These are phyloP conservation scores for Lenzites betulinus DNA, from an alignment of 768 basidiomycete genomes.

Conservation along the genomic window DNA sequence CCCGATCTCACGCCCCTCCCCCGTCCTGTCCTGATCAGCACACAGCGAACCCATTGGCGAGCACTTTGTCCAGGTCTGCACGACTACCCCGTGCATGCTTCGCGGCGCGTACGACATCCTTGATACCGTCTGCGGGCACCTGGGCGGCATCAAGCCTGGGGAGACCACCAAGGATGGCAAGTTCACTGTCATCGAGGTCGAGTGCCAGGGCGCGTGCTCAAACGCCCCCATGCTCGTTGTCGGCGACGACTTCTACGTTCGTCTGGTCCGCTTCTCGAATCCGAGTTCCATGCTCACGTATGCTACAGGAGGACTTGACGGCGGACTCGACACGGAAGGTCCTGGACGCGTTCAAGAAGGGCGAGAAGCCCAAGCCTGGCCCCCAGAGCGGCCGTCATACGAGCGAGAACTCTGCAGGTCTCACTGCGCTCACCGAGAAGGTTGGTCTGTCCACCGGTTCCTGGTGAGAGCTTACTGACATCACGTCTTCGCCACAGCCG, in stretches of 20 bases:
- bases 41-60: conserved; percentile 88
- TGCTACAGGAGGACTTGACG: conserved; percentile 80
- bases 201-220: conserved; percentile 97
- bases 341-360: conserved; percentile 77
- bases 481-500: conserved; percentile 55
- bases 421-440: conserved; percentile 78
- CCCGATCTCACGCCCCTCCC: background rate
- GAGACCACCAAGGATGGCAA: conserved; percentile 95
- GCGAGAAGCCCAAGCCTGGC: conserved; percentile 89
- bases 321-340: conserved; percentile 74
- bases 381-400: conserved; percentile 87
- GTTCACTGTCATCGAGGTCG: conserved; percentile 97
- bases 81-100: conserved; percentile 98
- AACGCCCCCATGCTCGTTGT: conserved; percentile 98
- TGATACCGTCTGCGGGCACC: conserved; percentile 77
- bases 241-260: conserved; percentile 94
- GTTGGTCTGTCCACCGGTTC: conserved; percentile 39
- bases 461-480: conserved; percentile 6
- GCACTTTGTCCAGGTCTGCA: conserved; percentile 97
- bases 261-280: conserved; percentile 10
- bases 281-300: background rate
- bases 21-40: background rate
- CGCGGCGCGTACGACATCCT: conserved; percentile 90
- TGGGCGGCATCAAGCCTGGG: conserved; percentile 83
- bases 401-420: conserved; percentile 90